A percentile compares a stretch with the other conserved stretches of the same genome.
These are phyloP conservation scores for Paramyrothecium roridum DNA, from an alignment of 2,329 filamentous ascomycete species.

Conservation along the genomic window DNA sequence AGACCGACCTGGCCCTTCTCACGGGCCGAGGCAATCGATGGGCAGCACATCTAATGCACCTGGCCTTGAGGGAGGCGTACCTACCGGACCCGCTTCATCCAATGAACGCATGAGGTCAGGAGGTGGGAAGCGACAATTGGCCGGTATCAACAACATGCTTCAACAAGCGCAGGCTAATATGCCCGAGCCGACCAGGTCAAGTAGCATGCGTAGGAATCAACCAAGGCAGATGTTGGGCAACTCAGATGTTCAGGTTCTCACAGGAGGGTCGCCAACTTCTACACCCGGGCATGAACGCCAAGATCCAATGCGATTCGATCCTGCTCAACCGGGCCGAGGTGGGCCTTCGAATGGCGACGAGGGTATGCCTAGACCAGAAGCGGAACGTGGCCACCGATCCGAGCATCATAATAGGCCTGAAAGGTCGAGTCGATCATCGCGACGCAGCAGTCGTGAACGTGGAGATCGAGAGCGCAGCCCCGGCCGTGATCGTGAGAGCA, in stretches of 20 bases:
- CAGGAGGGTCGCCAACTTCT: slow-evolving; percentile 47
- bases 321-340: slow-evolving; percentile 27
- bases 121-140: slow-evolving; percentile 51
- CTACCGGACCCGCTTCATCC: slow-evolving; percentile 31
- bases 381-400: not conserved
- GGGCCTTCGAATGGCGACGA: slow-evolving; percentile 26
- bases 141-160: slow-evolving; percentile 57
- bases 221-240: slow-evolving; percentile 42
- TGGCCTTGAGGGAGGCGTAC: slow-evolving; percentile 22
- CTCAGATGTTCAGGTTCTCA: slow-evolving; percentile 55
- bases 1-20: slow-evolving; percentile 19
- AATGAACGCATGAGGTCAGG: slow-evolving; percentile 30
- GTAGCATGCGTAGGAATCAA: slow-evolving; percentile 29
- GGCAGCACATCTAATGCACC: slow-evolving; percentile 17
- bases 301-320: slow-evolving; percentile 38
- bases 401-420: slow-evolving; percentile 25
- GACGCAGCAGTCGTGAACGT: slow-evolving; percentile 49
- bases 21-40: slow-evolving; percentile 19
- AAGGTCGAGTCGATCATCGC: slow-evolving; percentile 34
- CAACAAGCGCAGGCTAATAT: slow-evolving; percentile 46
- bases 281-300: slow-evolving; percentile 47
- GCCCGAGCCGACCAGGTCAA: slow-evolving; percentile 31
- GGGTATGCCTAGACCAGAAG: not conserved
- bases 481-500: slow-evolving; percentile 42
- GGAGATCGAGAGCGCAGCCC: slow-evolving; percentile 43